These are phyloP conservation scores for Tuber microsphaerosporum DNA, from an alignment of 495 filamentous ascomycete genomes.

Conservation along the genomic window DNA sequence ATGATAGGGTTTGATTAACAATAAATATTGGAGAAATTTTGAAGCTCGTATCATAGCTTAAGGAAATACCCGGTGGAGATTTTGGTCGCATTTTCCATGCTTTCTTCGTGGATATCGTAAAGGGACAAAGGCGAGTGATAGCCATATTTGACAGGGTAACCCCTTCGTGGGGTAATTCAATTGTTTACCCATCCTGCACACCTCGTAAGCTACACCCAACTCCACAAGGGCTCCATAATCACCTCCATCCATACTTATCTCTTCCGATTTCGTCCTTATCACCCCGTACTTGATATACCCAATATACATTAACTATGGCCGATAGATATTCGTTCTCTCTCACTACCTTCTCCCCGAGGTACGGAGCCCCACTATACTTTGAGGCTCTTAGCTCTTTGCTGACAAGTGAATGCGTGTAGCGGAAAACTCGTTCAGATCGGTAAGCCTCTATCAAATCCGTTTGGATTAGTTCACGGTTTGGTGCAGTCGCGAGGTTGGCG, in stretches of 20 bases:
- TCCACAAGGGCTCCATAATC: constrained; percentile 30
- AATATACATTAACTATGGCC: constrained; percentile 58
- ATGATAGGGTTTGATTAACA: background rate
- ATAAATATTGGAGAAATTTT: background rate
- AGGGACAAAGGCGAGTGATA: background rate
- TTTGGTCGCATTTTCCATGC: background rate
- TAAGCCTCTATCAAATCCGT: constrained; percentile 40
- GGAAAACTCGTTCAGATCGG: constrained; percentile 52
- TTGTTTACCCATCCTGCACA: background rate
- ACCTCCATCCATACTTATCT: constrained; percentile 26
- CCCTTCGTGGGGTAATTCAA: background rate
- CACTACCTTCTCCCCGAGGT: constrained; percentile 99
- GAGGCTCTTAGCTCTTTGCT: constrained; percentile 15
- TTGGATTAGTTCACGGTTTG: background rate
- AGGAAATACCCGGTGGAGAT: background rate
- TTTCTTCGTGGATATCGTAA: background rate
- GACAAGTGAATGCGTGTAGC: constrained; percentile 24
- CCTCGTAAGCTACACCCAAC: constrained; percentile 12
- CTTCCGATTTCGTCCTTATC: constrained; percentile 26
- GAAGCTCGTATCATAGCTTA: background rate
- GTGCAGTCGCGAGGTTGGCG: constrained; percentile 1
- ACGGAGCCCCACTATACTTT: constrained; percentile 39
- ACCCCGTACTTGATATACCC: constrained; percentile 25
- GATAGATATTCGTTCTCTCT: constrained; percentile 99
- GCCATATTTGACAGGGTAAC: constrained; percentile 27